Evolutionary conservation across 345 rosid species (phyloP).

Genomic region (Eutrema yunnanense): DNA sequence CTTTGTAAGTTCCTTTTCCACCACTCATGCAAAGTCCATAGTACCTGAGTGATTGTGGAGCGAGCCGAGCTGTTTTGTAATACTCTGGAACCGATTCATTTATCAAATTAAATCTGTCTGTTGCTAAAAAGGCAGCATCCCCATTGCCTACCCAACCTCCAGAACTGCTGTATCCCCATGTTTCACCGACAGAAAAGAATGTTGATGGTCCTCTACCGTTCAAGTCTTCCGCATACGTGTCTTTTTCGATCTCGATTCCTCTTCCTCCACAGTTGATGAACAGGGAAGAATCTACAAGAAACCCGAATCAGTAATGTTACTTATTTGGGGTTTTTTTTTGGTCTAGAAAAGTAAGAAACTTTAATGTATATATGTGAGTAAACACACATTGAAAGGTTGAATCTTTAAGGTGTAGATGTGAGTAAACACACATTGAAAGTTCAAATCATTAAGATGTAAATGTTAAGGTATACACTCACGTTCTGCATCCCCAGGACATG

Average conservation of each 20-base stretch:
- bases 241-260: background rate
- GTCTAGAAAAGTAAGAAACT: background rate
- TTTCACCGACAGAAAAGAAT: constrained; percentile 26
- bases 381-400: background rate
- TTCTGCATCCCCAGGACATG: constrained; percentile 40
- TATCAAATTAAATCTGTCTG: constrained; percentile 30
- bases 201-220: constrained; percentile 30
- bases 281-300: constrained; percentile 51
- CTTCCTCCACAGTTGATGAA: constrained; percentile 81
- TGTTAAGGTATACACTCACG: constrained; percentile 35
- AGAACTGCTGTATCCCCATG: constrained; percentile 78
- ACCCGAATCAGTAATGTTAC: background rate
- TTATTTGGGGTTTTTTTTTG: no score
- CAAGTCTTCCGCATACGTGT: constrained; percentile 49
- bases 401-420: background rate
- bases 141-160: constrained; percentile 40
- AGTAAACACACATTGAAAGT: background rate
- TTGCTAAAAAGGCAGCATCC: background rate
- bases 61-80: constrained; percentile 59
- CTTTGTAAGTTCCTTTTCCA: constrained; percentile 44
- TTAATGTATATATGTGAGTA: background rate
- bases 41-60: constrained; percentile 75
- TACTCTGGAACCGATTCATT: constrained; percentile 27
- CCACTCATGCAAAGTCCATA: constrained; percentile 61
- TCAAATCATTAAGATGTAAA: background rate